Percentiles rank a stretch among this genome's conserved stretches.
Conservation (phyloP, 2,329 filamentous ascomycete genomes). For the Coniochaeta sp. region DNA sequence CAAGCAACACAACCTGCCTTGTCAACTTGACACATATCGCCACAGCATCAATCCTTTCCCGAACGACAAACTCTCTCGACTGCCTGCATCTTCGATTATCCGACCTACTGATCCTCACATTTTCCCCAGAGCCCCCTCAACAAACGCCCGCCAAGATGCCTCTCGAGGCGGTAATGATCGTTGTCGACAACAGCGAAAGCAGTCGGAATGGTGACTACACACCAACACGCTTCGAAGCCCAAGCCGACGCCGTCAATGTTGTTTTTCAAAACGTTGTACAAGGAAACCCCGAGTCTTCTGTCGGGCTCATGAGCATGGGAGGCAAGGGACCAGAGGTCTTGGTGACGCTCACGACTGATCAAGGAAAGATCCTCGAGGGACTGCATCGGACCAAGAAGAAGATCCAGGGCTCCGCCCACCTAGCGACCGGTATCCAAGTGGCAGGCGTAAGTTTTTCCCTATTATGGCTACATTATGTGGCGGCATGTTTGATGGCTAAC, state of each 20-base stretch:
- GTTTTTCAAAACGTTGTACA: slow-evolving; percentile 94
- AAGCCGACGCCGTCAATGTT: slow-evolving; percentile 89
- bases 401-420: slow-evolving; percentile 80
- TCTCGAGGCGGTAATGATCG: slow-evolving; percentile 98
- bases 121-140: slow-evolving; percentile 13
- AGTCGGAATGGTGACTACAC: slow-evolving; percentile 92
- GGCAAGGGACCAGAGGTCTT: slow-evolving; percentile 96
- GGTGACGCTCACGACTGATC: slow-evolving; percentile 91
- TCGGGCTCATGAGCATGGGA: slow-evolving; percentile 98
- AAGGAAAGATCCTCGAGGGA: slow-evolving; percentile 89
- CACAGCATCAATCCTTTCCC: background rate
- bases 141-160: slow-evolving; percentile 63
- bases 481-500: background rate
- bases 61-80: background rate
- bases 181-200: slow-evolving; percentile 99
- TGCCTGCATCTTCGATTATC: background rate
- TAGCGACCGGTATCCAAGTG: slow-evolving; percentile 91
- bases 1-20: slow-evolving; percentile 1
- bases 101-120: background rate
- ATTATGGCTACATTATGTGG: background rate
- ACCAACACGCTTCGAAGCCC: slow-evolving; percentile 91
- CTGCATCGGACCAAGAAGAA: slow-evolving; percentile 84
- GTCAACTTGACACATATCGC: background rate
- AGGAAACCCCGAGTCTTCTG: slow-evolving; percentile 92
- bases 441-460: slow-evolving; percentile 63